phyloP scores from a whole-genome alignment of 352 stramenopile species.

The Halophytophthora polymorphica region DNA sequence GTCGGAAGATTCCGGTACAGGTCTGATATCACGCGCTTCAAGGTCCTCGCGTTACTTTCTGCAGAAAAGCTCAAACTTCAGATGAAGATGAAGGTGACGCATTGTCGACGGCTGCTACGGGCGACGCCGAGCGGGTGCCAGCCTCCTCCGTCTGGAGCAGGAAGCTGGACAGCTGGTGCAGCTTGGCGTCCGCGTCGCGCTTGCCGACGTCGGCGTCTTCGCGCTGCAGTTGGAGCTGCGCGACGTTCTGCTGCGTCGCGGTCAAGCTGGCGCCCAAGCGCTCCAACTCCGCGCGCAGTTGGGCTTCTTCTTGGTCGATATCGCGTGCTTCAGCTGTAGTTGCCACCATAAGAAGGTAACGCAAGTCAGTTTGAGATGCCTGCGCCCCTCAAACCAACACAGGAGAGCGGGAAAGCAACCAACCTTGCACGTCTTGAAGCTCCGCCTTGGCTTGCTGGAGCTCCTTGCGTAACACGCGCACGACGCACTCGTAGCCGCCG shows the following conservation, averaged over 20 bases:
- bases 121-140: constrained; percentile 5
- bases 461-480: constrained; percentile 51
- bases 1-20: too few species aligned
- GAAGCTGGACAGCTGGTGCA: constrained; percentile 53
- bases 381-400: background rate
- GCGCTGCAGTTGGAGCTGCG: constrained; percentile 54
- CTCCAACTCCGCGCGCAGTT: constrained; percentile 46
- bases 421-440: constrained; percentile 49
- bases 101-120: constrained; percentile 3
- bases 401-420: background rate
- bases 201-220: constrained; percentile 40
- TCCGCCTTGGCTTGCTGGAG: constrained; percentile 51
- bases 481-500: constrained; percentile 54
- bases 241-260: constrained; percentile 29
- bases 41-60: background rate
- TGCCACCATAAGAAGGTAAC: background rate
- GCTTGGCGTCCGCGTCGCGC: constrained; percentile 48
- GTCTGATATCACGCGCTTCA: constrained; percentile 3
- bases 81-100: background rate
- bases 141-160: constrained; percentile 32
- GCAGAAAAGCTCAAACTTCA: background rate
- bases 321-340: constrained; percentile 44
- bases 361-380: background rate
- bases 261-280: constrained; percentile 37
- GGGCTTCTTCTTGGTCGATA: constrained; percentile 49